These are phyloP conservation scores for Seiridium cupressi DNA, from an alignment of 2,329 filamentous ascomycete species.

Conservation along the genomic window DNA sequence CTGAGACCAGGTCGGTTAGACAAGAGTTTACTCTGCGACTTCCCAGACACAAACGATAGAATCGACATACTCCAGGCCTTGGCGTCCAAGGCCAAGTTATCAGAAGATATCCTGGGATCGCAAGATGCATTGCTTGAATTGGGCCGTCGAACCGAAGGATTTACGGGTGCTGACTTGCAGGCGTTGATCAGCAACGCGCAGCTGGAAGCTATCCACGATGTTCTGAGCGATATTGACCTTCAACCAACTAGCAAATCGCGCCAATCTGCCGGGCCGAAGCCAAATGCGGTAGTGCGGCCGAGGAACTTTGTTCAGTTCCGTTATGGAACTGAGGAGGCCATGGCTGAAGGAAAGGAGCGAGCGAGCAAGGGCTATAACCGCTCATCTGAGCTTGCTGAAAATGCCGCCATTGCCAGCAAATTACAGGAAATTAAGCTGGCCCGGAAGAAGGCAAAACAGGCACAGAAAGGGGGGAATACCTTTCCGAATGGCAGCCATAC, in stretches of 20 bases:
- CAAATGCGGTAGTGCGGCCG: constrained; percentile 30
- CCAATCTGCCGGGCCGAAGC: constrained; percentile 33
- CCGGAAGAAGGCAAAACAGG: constrained; percentile 60
- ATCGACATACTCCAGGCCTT: constrained; percentile 85
- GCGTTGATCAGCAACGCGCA: constrained; percentile 95
- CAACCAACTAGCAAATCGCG: constrained; percentile 20
- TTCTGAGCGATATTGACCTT: constrained; percentile 62
- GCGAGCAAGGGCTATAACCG: constrained; percentile 44
- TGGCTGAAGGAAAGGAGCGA: constrained; percentile 34
- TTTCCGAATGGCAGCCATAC: constrained; percentile 21
- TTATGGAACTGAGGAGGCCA: constrained; percentile 63
- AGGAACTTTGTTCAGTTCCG: constrained; percentile 79
- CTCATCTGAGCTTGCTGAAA: constrained; percentile 65
- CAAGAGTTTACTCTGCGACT: constrained; percentile 88
- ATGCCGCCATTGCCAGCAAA: constrained; percentile 77
- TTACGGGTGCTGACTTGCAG: constrained; percentile 91
- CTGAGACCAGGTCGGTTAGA: constrained; percentile 89
- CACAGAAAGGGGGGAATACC: constrained; percentile 31
- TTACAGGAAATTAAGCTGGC: constrained; percentile 75
- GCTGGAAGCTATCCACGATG: constrained; percentile 93
- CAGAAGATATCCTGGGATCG: constrained; percentile 58
- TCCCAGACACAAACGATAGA: constrained; percentile 77
- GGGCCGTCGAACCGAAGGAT: constrained; percentile 78
- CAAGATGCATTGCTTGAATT: constrained; percentile 66
- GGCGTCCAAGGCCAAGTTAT: constrained; percentile 76